These are phyloP conservation scores for Samsoniella hepiali DNA, from an alignment of 2,329 filamentous ascomycete species.

Conservation along the genomic window DNA sequence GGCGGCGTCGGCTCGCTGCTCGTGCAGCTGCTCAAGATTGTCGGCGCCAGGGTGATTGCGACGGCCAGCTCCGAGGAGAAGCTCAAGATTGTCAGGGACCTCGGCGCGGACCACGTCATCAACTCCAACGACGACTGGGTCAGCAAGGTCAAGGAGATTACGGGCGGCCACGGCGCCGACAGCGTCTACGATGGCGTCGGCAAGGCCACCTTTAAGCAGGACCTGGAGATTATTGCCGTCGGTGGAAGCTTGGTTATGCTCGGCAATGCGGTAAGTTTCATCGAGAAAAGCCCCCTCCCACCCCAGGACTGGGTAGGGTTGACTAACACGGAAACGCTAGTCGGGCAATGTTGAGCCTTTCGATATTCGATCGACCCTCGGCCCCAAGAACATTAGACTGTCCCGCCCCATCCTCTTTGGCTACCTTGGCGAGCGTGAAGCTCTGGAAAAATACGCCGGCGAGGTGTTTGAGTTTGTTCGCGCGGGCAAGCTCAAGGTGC, in stretches of 20 bases:
- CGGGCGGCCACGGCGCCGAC: slow-evolving; percentile 66
- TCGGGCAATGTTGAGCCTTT: slow-evolving; percentile 73
- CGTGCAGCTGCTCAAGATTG: slow-evolving; percentile 66
- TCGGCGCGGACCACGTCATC: slow-evolving; percentile 70
- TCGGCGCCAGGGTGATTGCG: slow-evolving; percentile 76
- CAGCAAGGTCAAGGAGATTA: slow-evolving; percentile 63
- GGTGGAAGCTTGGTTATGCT: slow-evolving; percentile 79
- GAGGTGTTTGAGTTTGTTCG: slow-evolving; percentile 72
- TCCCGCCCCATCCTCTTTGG: slow-evolving; percentile 70
- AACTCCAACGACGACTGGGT: slow-evolving; percentile 63
- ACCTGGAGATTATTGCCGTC: slow-evolving; percentile 67
- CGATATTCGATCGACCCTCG: slow-evolving; percentile 49
- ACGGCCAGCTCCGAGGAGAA: slow-evolving; percentile 75
- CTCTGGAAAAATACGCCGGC: slow-evolving; percentile 65
- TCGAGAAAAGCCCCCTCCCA: not conserved
- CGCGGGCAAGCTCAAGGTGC: slow-evolving; percentile 66
- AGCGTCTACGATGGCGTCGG: slow-evolving; percentile 87
- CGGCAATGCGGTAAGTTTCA: slow-evolving; percentile 66
- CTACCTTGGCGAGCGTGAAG: slow-evolving; percentile 67
- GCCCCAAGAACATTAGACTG: slow-evolving; percentile 73
- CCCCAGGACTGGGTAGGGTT: not conserved
- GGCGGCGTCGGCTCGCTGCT: slow-evolving; percentile 77
- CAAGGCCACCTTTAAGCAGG: slow-evolving; percentile 77
- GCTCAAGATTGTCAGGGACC: slow-evolving; percentile 62
- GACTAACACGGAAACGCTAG: slow-evolving; percentile 29